A percentile compares a stretch with the other conserved stretches of the same genome.
phyloP scores from a whole-genome alignment of 352 stramenopile genomes.

The Pythium folliculosum region DNA sequence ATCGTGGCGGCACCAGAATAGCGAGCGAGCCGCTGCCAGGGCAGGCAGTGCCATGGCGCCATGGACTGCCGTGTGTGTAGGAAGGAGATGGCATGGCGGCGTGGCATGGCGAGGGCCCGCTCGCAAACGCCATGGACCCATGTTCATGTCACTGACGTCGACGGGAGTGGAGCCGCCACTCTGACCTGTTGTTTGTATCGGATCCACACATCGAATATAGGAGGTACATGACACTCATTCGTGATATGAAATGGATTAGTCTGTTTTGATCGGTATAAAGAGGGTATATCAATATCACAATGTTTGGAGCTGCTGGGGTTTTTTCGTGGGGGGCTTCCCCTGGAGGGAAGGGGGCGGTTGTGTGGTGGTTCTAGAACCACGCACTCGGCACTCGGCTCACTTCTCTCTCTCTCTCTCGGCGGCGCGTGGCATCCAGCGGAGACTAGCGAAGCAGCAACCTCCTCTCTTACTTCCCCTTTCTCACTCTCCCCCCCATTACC shows the following conservation, averaged over 20 bases:
- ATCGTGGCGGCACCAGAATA: too few relatives aligned
- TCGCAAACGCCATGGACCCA: too few relatives aligned
- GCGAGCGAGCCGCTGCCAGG: too few relatives aligned
- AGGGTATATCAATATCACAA: constrained; percentile 16
- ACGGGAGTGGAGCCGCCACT: not conserved
- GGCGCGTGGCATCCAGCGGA: constrained; percentile 17
- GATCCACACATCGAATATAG: constrained; percentile 1
- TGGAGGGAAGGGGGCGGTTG: not conserved
- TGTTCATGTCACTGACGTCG: not conserved
- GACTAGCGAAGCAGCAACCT: not conserved
- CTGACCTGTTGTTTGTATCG: constrained; percentile 14
- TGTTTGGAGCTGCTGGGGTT: constrained; percentile 3
- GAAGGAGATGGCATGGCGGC: too few relatives aligned
- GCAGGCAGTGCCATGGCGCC: too few relatives aligned
- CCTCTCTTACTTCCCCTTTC: constrained; percentile 11
- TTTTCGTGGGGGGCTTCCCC: constrained; percentile 5
- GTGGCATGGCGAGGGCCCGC: too few relatives aligned
- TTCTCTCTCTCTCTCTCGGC: constrained; percentile 3
- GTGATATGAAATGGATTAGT: constrained; percentile 2
- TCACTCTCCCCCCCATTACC: not conserved
- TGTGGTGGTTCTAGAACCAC: constrained; percentile 31
- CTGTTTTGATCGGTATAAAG: constrained; percentile 13
- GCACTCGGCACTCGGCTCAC: constrained; percentile 20
- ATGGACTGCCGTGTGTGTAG: too few relatives aligned
- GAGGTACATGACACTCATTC: too few relatives aligned